Percentiles rank a stretch among this genome's conserved stretches.
phyloP scores from a whole-genome alignment of 1,284 basidiomycete genomes.

The Apiotrichum sp. region DNA sequence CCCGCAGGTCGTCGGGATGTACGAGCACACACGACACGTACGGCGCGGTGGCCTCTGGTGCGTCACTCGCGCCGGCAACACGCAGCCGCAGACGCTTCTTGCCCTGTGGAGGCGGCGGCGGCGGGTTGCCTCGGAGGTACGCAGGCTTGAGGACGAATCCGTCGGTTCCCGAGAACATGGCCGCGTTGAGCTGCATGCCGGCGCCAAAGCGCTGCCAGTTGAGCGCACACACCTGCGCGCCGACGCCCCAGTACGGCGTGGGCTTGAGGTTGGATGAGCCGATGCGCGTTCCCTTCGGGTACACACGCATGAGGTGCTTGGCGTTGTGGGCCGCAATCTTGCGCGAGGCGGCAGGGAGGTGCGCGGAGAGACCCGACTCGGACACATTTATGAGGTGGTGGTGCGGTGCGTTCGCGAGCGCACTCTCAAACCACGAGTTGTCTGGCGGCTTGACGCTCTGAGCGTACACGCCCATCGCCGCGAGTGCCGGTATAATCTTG shows the following conservation, averaged over 20 bases:
- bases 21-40: conserved; percentile 17
- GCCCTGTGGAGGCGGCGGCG: background rate
- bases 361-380: conserved; percentile 10
- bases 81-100: conserved; percentile 7
- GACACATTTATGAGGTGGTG: conserved; percentile 19
- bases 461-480: conserved; percentile 10
- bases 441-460: conserved; percentile 16
- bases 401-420: conserved; percentile 7
- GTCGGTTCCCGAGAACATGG: conserved; percentile 78
- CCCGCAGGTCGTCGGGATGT: conserved; percentile 10
- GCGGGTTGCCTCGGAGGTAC: conserved; percentile 19
- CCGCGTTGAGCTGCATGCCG: conserved; percentile 66
- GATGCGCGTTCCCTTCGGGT: conserved; percentile 78
- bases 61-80: conserved; percentile 12
- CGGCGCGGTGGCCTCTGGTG: conserved; percentile 3
- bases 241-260: conserved; percentile 82
- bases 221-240: conserved; percentile 85
- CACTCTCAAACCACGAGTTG: conserved; percentile 13
- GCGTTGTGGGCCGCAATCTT: conserved; percentile 67
- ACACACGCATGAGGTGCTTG: conserved; percentile 77
- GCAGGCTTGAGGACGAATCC: conserved; percentile 88
- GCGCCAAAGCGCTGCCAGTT: conserved; percentile 96
- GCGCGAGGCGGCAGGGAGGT: conserved; percentile 1
- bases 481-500: conserved; percentile 14
- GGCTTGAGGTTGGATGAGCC: conserved; percentile 86